Conservation (phyloP, 805 yeast species). For the Suhomyces faveliae region DNA sequence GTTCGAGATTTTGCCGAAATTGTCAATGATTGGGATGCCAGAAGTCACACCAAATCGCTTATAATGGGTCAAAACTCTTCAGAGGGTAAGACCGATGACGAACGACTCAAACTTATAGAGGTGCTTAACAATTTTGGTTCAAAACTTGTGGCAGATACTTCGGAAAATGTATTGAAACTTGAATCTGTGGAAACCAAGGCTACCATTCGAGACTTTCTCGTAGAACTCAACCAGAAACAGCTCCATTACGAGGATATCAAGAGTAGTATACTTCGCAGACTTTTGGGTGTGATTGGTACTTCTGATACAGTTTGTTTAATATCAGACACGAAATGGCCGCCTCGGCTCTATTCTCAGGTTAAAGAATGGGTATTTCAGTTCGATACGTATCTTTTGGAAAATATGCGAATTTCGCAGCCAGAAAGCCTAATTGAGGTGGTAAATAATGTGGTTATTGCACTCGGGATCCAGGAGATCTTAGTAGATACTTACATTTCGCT, state of each 20-base stretch:
- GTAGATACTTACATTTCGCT: conserved; percentile 40
- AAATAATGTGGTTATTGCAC: conserved; percentile 22
- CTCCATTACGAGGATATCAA: conserved; percentile 24
- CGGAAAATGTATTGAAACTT: conserved; percentile 8
- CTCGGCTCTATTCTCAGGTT: conserved; percentile 30
- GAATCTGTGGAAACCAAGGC: conserved; percentile 13
- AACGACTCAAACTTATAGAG: conserved; percentile 33
- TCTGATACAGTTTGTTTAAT: conserved; percentile 24
- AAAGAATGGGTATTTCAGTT: conserved; percentile 34
- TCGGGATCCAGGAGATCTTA: conserved; percentile 47
- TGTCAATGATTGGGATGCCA: conserved; percentile 30
- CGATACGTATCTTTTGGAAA: conserved; percentile 21
- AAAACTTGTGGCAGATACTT: conserved; percentile 5
- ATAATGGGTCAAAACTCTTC: conserved; percentile 11
- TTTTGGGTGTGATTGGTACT: conserved; percentile 18
- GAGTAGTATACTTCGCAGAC: conserved; percentile 20
- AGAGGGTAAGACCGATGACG: conserved; percentile 21
- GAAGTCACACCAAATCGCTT: conserved; percentile 14
- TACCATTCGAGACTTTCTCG: conserved; percentile 15
- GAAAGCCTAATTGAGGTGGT: neutral
- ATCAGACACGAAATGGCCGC: conserved; percentile 40
- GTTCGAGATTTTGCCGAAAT: conserved; percentile 19
- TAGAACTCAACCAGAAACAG: conserved; percentile 9
- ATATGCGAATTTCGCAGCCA: conserved; percentile 5
- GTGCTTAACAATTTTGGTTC: conserved; percentile 33